phyloP scores from a whole-genome alignment of 768 basidiomycete genomes.

The Mycena galopus region DNA sequence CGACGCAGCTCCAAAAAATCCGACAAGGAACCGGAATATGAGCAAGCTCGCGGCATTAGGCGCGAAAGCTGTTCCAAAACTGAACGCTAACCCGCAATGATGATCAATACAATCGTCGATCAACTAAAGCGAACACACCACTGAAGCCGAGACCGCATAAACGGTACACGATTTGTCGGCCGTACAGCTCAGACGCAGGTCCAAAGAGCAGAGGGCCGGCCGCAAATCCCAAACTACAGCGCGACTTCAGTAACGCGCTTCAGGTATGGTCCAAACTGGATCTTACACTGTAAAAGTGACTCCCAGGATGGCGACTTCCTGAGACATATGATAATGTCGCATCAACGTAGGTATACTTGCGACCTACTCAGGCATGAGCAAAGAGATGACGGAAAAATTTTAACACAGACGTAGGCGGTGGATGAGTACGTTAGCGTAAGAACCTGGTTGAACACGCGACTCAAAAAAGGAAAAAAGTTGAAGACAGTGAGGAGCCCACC shows the following conservation, averaged over 20 bases:
- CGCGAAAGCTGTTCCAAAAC: constrained; percentile 31
- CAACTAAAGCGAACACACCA: constrained; percentile 9
- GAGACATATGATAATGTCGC: constrained; percentile 22
- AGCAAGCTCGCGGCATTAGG: constrained; percentile 21
- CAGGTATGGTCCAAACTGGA: not conserved
- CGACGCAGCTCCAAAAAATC: constrained; percentile 30
- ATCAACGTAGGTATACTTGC: constrained; percentile 21
- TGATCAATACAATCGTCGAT: not conserved
- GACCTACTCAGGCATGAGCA: constrained; percentile 22
- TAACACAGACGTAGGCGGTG: constrained; percentile 27
- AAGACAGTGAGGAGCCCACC: not conserved
- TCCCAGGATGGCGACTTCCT: constrained; percentile 27
- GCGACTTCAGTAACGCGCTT: not conserved
- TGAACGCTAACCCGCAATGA: constrained; percentile 17
- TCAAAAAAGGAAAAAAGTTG: not conserved
- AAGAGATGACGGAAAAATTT: too few relatives aligned
- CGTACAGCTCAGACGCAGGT: constrained; percentile 42
- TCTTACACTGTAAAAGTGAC: constrained; percentile 23
- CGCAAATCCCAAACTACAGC: constrained; percentile 30
- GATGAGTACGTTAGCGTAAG: constrained; percentile 28
- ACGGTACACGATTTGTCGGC: constrained; percentile 30
- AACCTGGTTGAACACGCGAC: constrained; percentile 1
- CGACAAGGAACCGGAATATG: constrained; percentile 31
- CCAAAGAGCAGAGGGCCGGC: constrained; percentile 38
- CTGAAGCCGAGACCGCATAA: constrained; percentile 19